Percentiles rank a stretch among this genome's conserved stretches.
phyloP scores from a whole-genome alignment of 2,329 filamentous ascomycete species.

The Exserohilum rostratum region DNA sequence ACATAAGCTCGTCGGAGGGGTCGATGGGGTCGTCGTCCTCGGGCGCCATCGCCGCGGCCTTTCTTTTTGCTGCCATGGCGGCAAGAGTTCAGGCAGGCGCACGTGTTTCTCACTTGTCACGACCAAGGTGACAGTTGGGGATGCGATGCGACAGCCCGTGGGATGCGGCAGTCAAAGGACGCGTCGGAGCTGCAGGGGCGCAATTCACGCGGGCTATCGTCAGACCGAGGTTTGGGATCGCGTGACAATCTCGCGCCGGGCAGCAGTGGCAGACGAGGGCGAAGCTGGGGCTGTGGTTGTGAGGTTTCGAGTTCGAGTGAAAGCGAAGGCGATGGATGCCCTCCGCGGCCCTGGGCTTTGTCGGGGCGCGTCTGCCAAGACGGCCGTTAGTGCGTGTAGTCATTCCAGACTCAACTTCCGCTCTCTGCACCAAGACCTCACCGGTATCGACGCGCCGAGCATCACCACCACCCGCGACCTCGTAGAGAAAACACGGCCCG shows the following conservation, averaged over 20 bases:
- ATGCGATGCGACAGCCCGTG: conserved; percentile 1
- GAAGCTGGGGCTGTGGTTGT: background rate
- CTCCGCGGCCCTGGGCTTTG: conserved; percentile 28
- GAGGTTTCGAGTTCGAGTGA: conserved; percentile 3
- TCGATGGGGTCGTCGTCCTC: conserved; percentile 84
- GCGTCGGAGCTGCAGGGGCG: conserved; percentile 1
- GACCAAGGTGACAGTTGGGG: background rate
- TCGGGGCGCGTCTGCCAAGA: conserved; percentile 36
- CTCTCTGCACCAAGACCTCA: conserved; percentile 21
- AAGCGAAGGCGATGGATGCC: background rate
- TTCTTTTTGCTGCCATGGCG: conserved; percentile 89
- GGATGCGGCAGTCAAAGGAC: background rate
- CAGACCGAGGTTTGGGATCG: conserved; percentile 7
- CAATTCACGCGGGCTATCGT: conserved; percentile 3
- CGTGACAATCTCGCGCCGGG: background rate
- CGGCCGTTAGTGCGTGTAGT: conserved; percentile 26
- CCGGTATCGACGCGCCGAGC: conserved; percentile 24
- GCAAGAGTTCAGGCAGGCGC: background rate
- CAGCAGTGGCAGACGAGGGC: background rate
- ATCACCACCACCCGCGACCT: conserved; percentile 12
- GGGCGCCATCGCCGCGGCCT: conserved; percentile 79
- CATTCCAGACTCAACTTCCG: conserved; percentile 21
- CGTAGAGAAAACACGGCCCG: conserved; percentile 11
- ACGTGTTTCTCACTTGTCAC: background rate
- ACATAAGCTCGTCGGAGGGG: conserved; percentile 91